These are phyloP conservation scores for Marasmius fiardii DNA, from an alignment of 1,284 basidiomycete genomes.

Conservation along the genomic window DNA sequence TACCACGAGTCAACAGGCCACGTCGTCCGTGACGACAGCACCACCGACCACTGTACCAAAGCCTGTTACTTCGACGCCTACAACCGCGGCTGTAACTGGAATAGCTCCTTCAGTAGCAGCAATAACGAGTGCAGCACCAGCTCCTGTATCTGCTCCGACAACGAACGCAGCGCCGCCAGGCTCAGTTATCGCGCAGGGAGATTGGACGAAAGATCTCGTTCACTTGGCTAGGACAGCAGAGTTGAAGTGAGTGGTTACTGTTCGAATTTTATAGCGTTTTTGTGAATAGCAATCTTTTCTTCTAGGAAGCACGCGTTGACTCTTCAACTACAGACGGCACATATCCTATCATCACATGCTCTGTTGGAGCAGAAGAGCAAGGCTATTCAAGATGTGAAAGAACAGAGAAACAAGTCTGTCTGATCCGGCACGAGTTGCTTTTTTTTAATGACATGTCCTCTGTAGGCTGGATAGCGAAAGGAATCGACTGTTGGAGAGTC, in stretches of 20 bases:
- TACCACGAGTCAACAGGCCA: not conserved
- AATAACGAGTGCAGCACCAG: not conserved
- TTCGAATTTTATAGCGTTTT: slow-evolving; percentile 5
- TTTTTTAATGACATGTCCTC: slow-evolving; percentile 2
- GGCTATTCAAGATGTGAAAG: slow-evolving; percentile 72
- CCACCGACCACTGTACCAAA: not conserved
- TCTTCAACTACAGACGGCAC: slow-evolving; percentile 79
- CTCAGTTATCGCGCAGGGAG: slow-evolving; percentile 68
- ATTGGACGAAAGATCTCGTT: slow-evolving; percentile 81
- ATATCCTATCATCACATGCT: slow-evolving; percentile 77
- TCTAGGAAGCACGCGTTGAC: slow-evolving; percentile 75
- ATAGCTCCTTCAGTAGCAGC: not conserved
- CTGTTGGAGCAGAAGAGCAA: slow-evolving; percentile 71
- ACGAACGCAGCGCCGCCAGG: slow-evolving; percentile 1
- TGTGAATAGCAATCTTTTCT: not conserved
- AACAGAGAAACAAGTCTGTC: slow-evolving; percentile 77
- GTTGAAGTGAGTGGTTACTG: slow-evolving; percentile 51
- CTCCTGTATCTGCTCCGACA: not conserved
- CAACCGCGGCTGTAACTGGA: not conserved
- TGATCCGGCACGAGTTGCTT: not conserved
- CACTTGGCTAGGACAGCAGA: slow-evolving; percentile 80
- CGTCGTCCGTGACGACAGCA: not conserved
- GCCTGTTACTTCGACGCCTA: not conserved
- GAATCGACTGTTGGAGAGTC: slow-evolving; percentile 1
- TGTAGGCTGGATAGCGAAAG: slow-evolving; percentile 28